phyloP scores from a whole-genome alignment of 805 yeast species.

The Cyberlindnera suaveolens region DNA sequence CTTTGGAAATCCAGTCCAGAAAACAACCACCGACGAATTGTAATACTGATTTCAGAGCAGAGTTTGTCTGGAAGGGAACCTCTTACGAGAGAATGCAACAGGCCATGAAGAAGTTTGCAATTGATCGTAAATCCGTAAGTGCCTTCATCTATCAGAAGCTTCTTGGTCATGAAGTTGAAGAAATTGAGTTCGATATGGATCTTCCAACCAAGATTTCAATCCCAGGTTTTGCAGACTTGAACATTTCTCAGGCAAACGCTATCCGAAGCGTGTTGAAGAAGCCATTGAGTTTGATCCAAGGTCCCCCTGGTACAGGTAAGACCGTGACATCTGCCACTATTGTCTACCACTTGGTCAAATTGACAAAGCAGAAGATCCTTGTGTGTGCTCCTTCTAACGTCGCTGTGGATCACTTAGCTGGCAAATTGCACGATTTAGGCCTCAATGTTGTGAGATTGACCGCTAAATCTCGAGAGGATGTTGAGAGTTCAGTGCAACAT shows the following conservation, averaged over 20 bases:
- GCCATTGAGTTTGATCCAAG: conserved; percentile 82
- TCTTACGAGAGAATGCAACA: conserved; percentile 79
- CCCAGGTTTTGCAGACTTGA: conserved; percentile 63
- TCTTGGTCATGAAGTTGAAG: conserved; percentile 72
- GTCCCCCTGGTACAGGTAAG: conserved; percentile 97
- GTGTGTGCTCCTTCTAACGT: conserved; percentile 96
- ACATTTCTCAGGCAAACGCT: conserved; percentile 75
- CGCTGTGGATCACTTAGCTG: conserved; percentile 87
- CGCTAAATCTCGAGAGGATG: conserved; percentile 77
- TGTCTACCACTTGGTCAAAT: conserved; percentile 62
- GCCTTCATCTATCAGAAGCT: conserved; percentile 71
- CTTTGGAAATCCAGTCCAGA: conserved; percentile 54
- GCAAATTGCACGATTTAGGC: conserved; percentile 63
- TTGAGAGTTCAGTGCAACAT: conserved; percentile 55
- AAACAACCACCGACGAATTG: conserved; percentile 51
- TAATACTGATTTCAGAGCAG: conserved; percentile 68
- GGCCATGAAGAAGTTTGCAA: conserved; percentile 69
- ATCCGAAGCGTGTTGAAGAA: conserved; percentile 59
- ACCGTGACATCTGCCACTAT: conserved; percentile 91
- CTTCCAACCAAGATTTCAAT: conserved; percentile 58
- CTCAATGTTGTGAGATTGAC: conserved; percentile 71
- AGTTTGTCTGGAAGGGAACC: conserved; percentile 85
- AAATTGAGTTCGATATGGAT: conserved; percentile 53
- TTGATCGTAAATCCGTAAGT: conserved; percentile 60
- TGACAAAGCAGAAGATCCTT: conserved; percentile 58